Conservation (phyloP, 2,329 filamentous ascomycete genomes). For the Acrocalymma vagum region DNA sequence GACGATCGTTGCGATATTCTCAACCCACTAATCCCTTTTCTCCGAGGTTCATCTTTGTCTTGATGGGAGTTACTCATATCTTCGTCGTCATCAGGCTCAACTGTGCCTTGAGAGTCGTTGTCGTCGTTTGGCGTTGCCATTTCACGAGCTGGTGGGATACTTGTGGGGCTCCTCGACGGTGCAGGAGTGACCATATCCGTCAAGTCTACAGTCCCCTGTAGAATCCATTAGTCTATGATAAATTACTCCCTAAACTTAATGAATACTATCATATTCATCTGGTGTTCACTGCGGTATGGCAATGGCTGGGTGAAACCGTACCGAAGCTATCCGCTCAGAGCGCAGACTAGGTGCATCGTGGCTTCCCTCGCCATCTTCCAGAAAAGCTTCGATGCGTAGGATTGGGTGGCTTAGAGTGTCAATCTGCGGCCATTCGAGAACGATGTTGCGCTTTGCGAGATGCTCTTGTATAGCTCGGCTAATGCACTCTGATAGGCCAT, state of each 20-base stretch:
- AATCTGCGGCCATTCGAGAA: slow-evolving; percentile 33
- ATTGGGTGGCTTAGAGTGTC: slow-evolving; percentile 31
- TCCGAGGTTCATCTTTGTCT: slow-evolving; percentile 12
- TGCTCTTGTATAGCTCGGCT: slow-evolving; percentile 38
- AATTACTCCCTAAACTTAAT: neutral
- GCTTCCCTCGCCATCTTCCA: slow-evolving; percentile 33
- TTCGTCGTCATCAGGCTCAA: slow-evolving; percentile 4
- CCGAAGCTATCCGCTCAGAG: slow-evolving; percentile 37
- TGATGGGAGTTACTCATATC: slow-evolving; percentile 7
- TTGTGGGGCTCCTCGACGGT: slow-evolving; percentile 29
- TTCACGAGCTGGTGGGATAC: slow-evolving; percentile 13
- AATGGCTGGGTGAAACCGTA: no score
- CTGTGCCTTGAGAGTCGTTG: slow-evolving; percentile 9
- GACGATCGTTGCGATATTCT: slow-evolving; percentile 33
- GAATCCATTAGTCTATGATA: neutral
- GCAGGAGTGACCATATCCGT: slow-evolving; percentile 32
- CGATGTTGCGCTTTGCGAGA: slow-evolving; percentile 31
- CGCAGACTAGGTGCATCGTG: slow-evolving; percentile 14
- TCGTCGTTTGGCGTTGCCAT: slow-evolving; percentile 12
- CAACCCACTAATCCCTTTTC: slow-evolving; percentile 38
- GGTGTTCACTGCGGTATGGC: no score
- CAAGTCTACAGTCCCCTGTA: slow-evolving; percentile 35
- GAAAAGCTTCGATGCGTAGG: slow-evolving; percentile 40
- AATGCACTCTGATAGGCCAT: slow-evolving; percentile 40
- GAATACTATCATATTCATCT: neutral